phyloP scores from a whole-genome alignment of 352 stramenopile genomes.

The Achlya hypogyna region DNA sequence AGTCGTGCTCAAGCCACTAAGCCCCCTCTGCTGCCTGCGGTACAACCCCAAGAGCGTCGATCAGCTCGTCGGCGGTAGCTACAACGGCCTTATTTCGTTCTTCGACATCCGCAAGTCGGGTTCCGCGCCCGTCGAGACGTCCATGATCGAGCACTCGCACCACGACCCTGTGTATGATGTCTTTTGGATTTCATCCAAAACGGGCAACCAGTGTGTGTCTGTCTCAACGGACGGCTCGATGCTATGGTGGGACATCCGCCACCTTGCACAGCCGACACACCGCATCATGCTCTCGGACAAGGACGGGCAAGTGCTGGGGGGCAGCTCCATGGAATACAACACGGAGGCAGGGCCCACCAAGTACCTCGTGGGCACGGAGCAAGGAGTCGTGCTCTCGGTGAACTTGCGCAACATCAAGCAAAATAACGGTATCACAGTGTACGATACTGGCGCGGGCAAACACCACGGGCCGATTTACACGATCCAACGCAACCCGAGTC shows the following conservation, averaged over 20 bases:
- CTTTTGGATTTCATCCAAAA: slow-evolving; percentile 95
- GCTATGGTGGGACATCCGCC: slow-evolving; percentile 87
- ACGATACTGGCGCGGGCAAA: slow-evolving; percentile 90
- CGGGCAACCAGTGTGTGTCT: slow-evolving; percentile 92
- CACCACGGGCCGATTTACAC: slow-evolving; percentile 94
- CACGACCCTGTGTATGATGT: slow-evolving; percentile 96
- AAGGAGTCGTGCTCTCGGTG: slow-evolving; percentile 92
- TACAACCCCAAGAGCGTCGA: slow-evolving; percentile 97
- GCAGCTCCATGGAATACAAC: slow-evolving; percentile 95
- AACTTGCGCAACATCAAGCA: slow-evolving; percentile 95
- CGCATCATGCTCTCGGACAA: slow-evolving; percentile 69
- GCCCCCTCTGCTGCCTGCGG: slow-evolving; percentile 85
- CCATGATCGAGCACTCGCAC: slow-evolving; percentile 94
- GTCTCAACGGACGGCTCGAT: slow-evolving; percentile 94
- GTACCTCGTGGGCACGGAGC: slow-evolving; percentile 96
- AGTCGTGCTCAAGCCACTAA: slow-evolving; percentile 84
- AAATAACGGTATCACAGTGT: slow-evolving; percentile 95
- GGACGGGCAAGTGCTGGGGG: slow-evolving; percentile 84
- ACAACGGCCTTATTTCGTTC: slow-evolving; percentile 96
- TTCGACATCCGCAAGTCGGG: slow-evolving; percentile 93
- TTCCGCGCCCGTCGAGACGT: slow-evolving; percentile 82
- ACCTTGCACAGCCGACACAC: slow-evolving; percentile 75
- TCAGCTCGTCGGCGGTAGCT: slow-evolving; percentile 91
- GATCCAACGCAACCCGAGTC: slow-evolving; percentile 94
- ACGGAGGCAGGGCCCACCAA: slow-evolving; percentile 93